phyloP scores from a whole-genome alignment of 768 basidiomycete species.

The Hericium alpestre region DNA sequence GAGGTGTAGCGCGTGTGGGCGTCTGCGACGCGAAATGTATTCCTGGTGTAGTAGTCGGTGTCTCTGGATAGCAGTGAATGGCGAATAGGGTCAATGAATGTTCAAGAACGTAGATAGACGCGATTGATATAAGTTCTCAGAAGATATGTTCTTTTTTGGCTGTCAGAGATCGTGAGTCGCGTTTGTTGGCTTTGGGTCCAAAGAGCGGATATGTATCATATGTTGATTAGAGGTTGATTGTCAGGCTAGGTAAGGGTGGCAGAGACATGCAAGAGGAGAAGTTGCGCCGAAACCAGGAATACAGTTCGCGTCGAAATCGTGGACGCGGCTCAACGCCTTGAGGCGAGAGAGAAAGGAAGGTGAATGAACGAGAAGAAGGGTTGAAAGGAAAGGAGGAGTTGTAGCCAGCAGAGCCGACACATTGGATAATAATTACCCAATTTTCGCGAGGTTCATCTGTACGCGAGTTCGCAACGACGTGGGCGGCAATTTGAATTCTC shows the following conservation, averaged over 20 bases:
- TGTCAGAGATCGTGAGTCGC: conserved; percentile 8
- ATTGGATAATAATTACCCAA: conserved; percentile 10
- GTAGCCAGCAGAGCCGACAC: conserved; percentile 1
- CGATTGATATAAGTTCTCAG: conserved; percentile 3
- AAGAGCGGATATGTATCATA: conserved; percentile 9
- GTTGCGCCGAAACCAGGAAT: conserved; percentile 2
- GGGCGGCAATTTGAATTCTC: conserved; percentile 1
- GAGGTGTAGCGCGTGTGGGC: neutral
- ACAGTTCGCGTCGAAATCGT: conserved; percentile 1
- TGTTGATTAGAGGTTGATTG: conserved; percentile 8
- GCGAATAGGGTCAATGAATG: neutral
- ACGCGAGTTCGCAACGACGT: conserved; percentile 1
- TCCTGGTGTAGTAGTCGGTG: neutral
- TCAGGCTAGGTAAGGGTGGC: conserved; percentile 1
- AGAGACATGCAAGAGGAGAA: conserved; percentile 8
- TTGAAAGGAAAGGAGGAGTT: conserved; percentile 1
- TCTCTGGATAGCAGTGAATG: neutral
- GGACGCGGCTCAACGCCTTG: conserved; percentile 5
- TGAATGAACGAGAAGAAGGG: neutral
- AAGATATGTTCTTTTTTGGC: neutral
- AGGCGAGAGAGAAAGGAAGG: conserved; percentile 2
- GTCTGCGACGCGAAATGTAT: neutral
- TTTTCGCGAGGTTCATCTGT: neutral
- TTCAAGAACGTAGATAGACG: neutral
- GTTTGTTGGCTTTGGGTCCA: conserved; percentile 4